A percentile compares a stretch with the other conserved stretches of the same genome.
Evolutionary conservation across 1,284 basidiomycete genomes (phyloP).

Genomic region (Lentinus polychrous): DNA sequence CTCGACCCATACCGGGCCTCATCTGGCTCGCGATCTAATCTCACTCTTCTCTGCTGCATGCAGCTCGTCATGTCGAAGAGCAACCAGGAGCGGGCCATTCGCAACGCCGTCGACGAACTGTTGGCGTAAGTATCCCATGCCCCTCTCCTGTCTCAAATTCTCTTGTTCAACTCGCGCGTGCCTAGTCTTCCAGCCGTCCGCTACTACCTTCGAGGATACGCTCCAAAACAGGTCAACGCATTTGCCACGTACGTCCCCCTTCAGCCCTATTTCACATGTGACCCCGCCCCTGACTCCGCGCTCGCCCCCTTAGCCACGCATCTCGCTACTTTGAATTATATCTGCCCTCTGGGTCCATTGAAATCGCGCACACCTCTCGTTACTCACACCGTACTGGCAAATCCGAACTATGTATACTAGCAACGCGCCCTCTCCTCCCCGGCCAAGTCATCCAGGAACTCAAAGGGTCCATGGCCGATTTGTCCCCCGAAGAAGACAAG

Average conservation of each 20-base stretch:
- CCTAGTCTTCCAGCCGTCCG: constrained; percentile 61
- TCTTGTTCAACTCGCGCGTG: constrained; percentile 8
- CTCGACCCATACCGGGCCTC: constrained; percentile 10
- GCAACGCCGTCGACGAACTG: constrained; percentile 66
- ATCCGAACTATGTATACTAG: constrained; percentile 85
- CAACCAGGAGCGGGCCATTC: constrained; percentile 47
- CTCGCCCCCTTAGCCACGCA: constrained; percentile 55
- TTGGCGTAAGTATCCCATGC: constrained; percentile 53
- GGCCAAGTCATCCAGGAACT: constrained; percentile 74
- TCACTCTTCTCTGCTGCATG: constrained; percentile 4
- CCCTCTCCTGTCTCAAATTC: constrained; percentile 16
- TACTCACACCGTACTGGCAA: constrained; percentile 83
- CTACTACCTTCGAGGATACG: constrained; percentile 65
- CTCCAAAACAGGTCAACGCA: constrained; percentile 72
- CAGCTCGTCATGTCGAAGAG: constrained; percentile 53
- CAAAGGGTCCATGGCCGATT: constrained; percentile 82
- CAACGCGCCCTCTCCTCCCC: constrained; percentile 64
- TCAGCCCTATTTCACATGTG: constrained; percentile 15
- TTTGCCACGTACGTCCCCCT: constrained; percentile 70
- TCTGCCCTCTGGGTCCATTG: constrained; percentile 73
- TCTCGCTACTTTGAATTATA: constrained; percentile 84
- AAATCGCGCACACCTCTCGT: constrained; percentile 81
- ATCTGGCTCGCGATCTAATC: constrained; percentile 15
- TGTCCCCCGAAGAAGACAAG: constrained; percentile 76
- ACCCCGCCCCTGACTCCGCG: constrained; percentile 13